A percentile compares a stretch with the other conserved stretches of the same genome.
These are phyloP conservation scores for Acarospora socialis DNA, from an alignment of 2,329 filamentous ascomycete genomes.

Conservation along the genomic window DNA sequence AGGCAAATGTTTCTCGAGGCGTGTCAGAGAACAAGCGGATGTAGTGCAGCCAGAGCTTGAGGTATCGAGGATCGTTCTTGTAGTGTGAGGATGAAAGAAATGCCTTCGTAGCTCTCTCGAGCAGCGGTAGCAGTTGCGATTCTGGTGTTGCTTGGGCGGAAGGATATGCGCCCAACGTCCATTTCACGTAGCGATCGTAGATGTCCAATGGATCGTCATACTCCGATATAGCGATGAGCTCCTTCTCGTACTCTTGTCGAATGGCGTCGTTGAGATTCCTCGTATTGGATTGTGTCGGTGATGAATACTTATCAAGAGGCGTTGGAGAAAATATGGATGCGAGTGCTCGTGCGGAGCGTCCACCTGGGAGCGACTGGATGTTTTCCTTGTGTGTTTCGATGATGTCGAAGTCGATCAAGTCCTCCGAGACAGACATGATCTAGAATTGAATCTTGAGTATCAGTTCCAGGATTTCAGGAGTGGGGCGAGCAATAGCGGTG, in stretches of 20 bases:
- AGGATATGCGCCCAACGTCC: constrained; percentile 90
- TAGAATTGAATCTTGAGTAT: no score
- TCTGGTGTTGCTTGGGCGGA: constrained; percentile 82
- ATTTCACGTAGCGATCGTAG: constrained; percentile 92
- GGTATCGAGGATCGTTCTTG: constrained; percentile 86
- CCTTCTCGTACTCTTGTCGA: constrained; percentile 72
- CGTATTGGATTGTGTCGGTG: constrained; percentile 57
- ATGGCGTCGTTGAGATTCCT: constrained; percentile 65
- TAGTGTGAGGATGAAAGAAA: constrained; percentile 80
- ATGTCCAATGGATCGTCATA: constrained; percentile 91
- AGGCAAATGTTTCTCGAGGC: constrained; percentile 86
- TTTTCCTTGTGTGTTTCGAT: constrained; percentile 98
- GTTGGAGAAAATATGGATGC: constrained; percentile 65
- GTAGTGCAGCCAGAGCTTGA: constrained; percentile 89
- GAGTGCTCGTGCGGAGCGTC: constrained; percentile 76
- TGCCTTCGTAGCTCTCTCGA: constrained; percentile 83
- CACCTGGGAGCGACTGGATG: constrained; percentile 82
- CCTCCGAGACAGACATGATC: constrained; percentile 28
- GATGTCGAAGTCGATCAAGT: constrained; percentile 57
- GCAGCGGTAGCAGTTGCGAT: constrained; percentile 74
- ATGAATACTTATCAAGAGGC: constrained; percentile 41
- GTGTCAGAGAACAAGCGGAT: constrained; percentile 84
- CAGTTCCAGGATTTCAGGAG: no score
- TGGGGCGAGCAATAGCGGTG: no score
- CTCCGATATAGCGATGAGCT: constrained; percentile 64